These are phyloP conservation scores for Leccinum variicolor DNA, from an alignment of 768 basidiomycete genomes.

Conservation along the genomic window DNA sequence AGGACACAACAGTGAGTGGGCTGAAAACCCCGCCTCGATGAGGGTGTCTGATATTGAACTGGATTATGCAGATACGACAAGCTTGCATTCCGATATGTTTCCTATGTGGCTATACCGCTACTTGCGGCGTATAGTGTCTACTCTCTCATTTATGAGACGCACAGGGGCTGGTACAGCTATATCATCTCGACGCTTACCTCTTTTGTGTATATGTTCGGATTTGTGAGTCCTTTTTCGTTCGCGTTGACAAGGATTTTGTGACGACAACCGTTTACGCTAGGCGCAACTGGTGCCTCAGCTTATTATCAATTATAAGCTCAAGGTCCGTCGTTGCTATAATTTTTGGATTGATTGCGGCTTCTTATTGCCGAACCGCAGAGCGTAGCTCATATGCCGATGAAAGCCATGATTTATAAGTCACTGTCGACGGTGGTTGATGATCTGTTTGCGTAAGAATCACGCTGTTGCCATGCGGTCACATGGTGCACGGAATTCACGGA, in stretches of 20 bases:
- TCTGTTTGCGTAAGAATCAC: slow-evolving; percentile 70
- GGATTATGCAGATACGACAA: slow-evolving; percentile 66
- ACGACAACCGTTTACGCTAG: slow-evolving; percentile 36
- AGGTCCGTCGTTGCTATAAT: slow-evolving; percentile 46
- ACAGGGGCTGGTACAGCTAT: slow-evolving; percentile 96
- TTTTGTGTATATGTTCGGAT: slow-evolving; percentile 96
- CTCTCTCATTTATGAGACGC: slow-evolving; percentile 77
- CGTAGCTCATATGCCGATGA: slow-evolving; percentile 98
- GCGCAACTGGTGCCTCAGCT: slow-evolving; percentile 83
- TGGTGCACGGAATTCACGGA: slow-evolving; percentile 14
- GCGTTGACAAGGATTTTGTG: slow-evolving; percentile 6
- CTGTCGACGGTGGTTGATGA: slow-evolving; percentile 90
- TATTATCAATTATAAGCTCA: slow-evolving; percentile 97
- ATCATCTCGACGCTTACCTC: slow-evolving; percentile 89
- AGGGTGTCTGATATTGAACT: slow-evolving; percentile 11
- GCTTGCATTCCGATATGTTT: slow-evolving; percentile 92
- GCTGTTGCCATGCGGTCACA: slow-evolving; percentile 13
- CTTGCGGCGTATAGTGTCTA: slow-evolving; percentile 76
- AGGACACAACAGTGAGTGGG: slow-evolving; percentile 87
- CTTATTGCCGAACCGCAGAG: slow-evolving; percentile 46
- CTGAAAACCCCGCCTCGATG: slow-evolving; percentile 27
- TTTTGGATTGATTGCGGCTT: background rate
- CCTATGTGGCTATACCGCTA: slow-evolving; percentile 82
- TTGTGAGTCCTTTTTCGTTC: slow-evolving; percentile 56
- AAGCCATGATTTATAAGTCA: slow-evolving; percentile 95